A percentile compares a stretch with the other conserved stretches of the same genome.
Conservation (phyloP, 768 basidiomycete genomes). For the Collybia mongolica region DNA sequence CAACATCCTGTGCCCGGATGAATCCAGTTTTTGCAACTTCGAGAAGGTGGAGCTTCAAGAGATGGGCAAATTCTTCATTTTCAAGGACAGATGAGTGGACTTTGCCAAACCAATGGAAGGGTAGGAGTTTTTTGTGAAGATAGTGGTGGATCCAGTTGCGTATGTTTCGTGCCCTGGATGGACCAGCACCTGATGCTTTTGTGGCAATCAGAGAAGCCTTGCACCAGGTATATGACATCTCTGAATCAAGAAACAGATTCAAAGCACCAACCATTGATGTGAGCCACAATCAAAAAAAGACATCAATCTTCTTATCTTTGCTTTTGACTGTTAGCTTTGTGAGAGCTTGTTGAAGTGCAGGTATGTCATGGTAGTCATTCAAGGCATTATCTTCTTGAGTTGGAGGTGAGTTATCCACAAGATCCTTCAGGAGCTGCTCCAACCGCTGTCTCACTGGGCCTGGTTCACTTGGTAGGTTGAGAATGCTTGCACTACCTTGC, state of each 20-base stretch:
- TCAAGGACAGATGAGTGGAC: neutral
- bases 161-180: constrained; percentile 25
- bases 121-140: neutral
- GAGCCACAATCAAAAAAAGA: constrained; percentile 25
- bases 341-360: constrained; percentile 14
- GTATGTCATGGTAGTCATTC: constrained; percentile 8
- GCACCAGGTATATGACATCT: constrained; percentile 28
- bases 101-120: neutral
- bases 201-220: constrained; percentile 28
- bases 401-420: neutral
- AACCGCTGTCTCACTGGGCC: neutral
- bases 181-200: constrained; percentile 22
- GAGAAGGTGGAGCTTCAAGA: neutral
- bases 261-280: constrained; percentile 28
- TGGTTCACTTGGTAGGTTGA: neutral
- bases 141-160: constrained; percentile 27
- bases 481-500: neutral
- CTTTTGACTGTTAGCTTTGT: constrained; percentile 16
- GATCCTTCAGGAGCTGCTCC: neutral
- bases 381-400: constrained; percentile 3
- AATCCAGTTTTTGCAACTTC: neutral
- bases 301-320: constrained; percentile 27
- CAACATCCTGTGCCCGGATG: constrained; percentile 1
- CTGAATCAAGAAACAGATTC: constrained; percentile 32
- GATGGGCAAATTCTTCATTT: neutral